phyloP scores from a whole-genome alignment of 73 alveolate genomes.

The Breviolum minutum region DNA sequence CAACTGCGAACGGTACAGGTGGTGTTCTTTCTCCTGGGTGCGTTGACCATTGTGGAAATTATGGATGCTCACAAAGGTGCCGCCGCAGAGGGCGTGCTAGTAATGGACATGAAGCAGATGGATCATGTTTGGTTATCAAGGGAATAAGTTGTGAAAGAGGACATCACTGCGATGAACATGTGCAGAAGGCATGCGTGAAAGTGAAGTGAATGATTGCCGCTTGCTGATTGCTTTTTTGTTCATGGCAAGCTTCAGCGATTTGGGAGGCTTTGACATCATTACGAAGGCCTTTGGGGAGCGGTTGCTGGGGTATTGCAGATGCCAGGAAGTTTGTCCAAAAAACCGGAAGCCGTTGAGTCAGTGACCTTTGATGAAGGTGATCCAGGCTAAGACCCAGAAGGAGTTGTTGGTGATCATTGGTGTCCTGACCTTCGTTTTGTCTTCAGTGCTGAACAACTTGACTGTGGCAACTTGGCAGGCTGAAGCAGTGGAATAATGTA shows the following conservation, averaged over 20 bases:
- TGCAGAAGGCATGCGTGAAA: too few relatives aligned
- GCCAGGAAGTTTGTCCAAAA: too few relatives aligned
- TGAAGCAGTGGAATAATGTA: background rate
- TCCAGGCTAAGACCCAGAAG: slow-evolving; percentile 73
- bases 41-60: slow-evolving; percentile 89
- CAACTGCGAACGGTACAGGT: background rate
- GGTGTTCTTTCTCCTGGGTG: slow-evolving; percentile 90
- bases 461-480: slow-evolving; percentile 30
- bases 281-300: background rate
- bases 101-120: too few relatives aligned
- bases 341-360: too few relatives aligned
- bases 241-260: too few relatives aligned
- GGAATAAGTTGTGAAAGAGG: background rate
- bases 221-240: too few relatives aligned
- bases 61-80: slow-evolving; percentile 94
- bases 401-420: slow-evolving; percentile 60
- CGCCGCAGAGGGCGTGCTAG: too few relatives aligned
- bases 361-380: background rate
- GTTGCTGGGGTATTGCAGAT: background rate
- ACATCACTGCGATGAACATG: background rate
- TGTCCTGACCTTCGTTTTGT: slow-evolving; percentile 59
- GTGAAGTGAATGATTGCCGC: too few relatives aligned
- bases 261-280: slow-evolving; percentile 66
- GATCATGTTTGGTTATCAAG: too few relatives aligned
- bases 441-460: slow-evolving; percentile 90